Evolutionary conservation across 257 asterid genomes (phyloP).

Genomic region (Euphrasia confusa): DNA sequence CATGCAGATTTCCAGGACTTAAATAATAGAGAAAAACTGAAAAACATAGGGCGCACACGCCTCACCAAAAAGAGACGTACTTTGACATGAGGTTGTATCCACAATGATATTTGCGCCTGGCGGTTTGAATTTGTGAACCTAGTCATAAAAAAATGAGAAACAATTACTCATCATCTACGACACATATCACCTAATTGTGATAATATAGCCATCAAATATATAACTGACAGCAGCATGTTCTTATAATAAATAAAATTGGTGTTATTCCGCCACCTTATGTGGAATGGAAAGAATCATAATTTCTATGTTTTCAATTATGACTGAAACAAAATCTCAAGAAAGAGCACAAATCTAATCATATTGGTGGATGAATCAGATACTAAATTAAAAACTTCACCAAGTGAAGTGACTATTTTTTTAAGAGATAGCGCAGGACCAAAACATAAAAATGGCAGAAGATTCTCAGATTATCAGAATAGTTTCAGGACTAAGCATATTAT

Average conservation of each 20-base stretch:
- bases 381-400: not conserved
- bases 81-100: conserved; percentile 90
- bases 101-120: conserved; percentile 75
- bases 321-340: not conserved
- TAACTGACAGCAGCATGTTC: conserved; percentile 16
- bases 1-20: conserved; percentile 23
- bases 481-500: conserved; percentile 12
- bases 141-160: conserved; percentile 20
- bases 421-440: conserved; percentile 11
- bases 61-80: conserved; percentile 37
- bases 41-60: not conserved
- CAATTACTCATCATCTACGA: not conserved
- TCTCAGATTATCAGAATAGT: conserved; percentile 7
- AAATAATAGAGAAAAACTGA: conserved; percentile 12
- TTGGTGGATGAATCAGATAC: conserved; percentile 3
- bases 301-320: conserved; percentile 20
- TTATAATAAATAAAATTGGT: conserved; percentile 16
- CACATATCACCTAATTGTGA: conserved; percentile 4
- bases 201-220: conserved; percentile 13
- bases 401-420: not conserved
- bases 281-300: not conserved
- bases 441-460: conserved; percentile 15
- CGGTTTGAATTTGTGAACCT: conserved; percentile 73
- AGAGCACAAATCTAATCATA: conserved; percentile 18
- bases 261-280: conserved; percentile 3